A percentile compares a stretch with the other conserved stretches of the same genome.
Conservation (phyloP, 108 stramenopile genomes). For the Conticribra weissflogii region DNA sequence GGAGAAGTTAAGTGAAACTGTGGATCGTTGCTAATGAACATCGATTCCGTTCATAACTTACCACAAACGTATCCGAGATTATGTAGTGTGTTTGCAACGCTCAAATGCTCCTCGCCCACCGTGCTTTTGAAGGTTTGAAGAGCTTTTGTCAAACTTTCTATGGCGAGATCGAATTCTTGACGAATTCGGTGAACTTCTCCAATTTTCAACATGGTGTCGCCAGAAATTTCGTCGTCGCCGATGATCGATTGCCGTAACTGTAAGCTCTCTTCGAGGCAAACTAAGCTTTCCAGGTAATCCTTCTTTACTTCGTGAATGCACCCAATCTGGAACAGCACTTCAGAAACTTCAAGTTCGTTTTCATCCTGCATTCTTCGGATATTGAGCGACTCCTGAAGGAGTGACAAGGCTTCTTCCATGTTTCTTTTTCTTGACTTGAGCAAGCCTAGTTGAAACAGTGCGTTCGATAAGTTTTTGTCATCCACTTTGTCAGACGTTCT, state of each 20-base stretch:
- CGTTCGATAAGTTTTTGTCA: conserved; percentile 29
- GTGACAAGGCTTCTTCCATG: conserved; percentile 39
- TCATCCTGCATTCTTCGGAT: conserved; percentile 36
- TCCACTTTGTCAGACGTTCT: conserved; percentile 9
- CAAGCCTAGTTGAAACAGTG: conserved; percentile 34
- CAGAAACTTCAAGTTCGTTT: conserved; percentile 33
- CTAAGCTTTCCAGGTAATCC: conserved; percentile 39
- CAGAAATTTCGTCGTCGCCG: conserved; percentile 48
- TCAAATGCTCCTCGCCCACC: conserved; percentile 48
- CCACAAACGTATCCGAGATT: conserved; percentile 47
- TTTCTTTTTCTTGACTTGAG: conserved; percentile 30
- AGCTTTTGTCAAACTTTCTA: conserved; percentile 36
- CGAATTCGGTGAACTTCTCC: conserved; percentile 40
- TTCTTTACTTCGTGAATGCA: conserved; percentile 32
- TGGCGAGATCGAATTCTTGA: conserved; percentile 39
- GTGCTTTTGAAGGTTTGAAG: conserved; percentile 38
- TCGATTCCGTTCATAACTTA: conserved; percentile 7
- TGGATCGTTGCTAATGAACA: too few relatives aligned
- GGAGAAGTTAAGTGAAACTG: too few relatives aligned
- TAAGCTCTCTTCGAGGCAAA: conserved; percentile 38
- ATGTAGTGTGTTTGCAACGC: conserved; percentile 45
- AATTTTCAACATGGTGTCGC: conserved; percentile 39
- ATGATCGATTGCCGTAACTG: conserved; percentile 23
- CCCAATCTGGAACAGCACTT: conserved; percentile 51
- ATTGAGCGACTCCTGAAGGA: conserved; percentile 45